phyloP scores from a whole-genome alignment of 2,329 filamentous ascomycete genomes.

The Pseudogymnoascus sp. region DNA sequence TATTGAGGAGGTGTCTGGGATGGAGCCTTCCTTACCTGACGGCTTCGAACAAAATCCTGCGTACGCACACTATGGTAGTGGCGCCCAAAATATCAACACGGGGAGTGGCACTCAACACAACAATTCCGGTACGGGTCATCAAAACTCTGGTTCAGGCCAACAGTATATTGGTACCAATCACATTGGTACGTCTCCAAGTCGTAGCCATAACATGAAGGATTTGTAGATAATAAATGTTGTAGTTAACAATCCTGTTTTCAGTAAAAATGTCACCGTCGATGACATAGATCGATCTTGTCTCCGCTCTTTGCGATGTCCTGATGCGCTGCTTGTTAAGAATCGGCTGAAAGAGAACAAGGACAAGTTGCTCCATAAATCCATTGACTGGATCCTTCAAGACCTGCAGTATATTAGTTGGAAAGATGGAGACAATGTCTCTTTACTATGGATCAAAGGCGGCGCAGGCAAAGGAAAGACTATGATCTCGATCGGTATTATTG shows the following conservation, averaged over 20 bases:
- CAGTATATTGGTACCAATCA: background rate
- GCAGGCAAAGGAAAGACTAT: constrained; percentile 34
- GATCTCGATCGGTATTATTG: constrained; percentile 23
- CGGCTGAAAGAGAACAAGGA: constrained; percentile 18
- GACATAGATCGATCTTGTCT: constrained; percentile 15
- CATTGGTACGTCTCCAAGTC: background rate
- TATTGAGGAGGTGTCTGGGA: constrained; percentile 13
- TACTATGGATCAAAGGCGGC: constrained; percentile 32
- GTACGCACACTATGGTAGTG: background rate
- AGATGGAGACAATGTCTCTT: constrained; percentile 19
- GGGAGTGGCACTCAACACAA: background rate
- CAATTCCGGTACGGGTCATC: no score
- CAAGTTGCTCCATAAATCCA: constrained; percentile 15
- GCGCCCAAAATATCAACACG: background rate
- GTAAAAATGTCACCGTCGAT: background rate
- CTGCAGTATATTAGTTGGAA: constrained; percentile 22
- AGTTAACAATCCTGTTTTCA: background rate
- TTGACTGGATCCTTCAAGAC: constrained; percentile 24
- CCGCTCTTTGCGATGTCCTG: constrained; percentile 16
- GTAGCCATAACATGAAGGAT: background rate
- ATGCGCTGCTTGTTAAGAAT: constrained; percentile 18
- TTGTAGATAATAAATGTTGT: background rate
- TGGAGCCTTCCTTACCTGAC: background rate
- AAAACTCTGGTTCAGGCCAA: background rate
- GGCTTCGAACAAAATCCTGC: background rate